Evolutionary conservation across 441 rosid genomes (phyloP), one percentile per base, ranked within the genome.

Genomic region (Populus tomentosa): DNA sequence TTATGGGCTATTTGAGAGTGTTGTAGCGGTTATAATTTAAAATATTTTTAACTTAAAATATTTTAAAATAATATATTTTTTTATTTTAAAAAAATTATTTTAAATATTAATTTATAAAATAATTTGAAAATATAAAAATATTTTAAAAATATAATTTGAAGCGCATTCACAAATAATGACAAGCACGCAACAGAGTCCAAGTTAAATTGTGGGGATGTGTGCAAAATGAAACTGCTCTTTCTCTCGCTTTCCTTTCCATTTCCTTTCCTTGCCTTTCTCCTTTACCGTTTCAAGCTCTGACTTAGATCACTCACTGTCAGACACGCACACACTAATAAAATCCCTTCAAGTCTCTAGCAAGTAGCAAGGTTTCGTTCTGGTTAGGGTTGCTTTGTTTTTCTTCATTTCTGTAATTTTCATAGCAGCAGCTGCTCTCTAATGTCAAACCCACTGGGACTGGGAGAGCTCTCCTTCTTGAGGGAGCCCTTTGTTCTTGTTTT

Each of bases 191-290:
- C 28, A 13, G 13, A 24, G 5, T 6, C 84, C 71, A 74, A 70
- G 75, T 72, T 30, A 78, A 83, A 82, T 88, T 92, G 96, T 93
- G 96, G 98, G 91, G 71, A 78, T 90, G 91, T 91, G 93, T 87
- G 91, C 91, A 84, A 84, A 75, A 80, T 87, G 86, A 80, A 68
- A 80, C 83, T 75, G 74, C 28, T 38, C 71, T 69, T 53, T 81
- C 82, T 78, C 65, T 76, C 72, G 74, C 76, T 73, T 76, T 76
- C 66, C 65, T 83, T 69, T 70, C 28, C 78, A 76, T 74, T 69
- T 72, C 65, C 32, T 30, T 3, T 30, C 32, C 32, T 30, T 3
- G 32, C 32, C 3, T 30, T 30, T 30, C 32, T 30, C 32, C 77
- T 24, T 40, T 80, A 40, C 84, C 82, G 80, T 30, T 83, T 69